Conservation (phyloP, 352 stramenopile species). For the Phytopythium ostracodes region DNA sequence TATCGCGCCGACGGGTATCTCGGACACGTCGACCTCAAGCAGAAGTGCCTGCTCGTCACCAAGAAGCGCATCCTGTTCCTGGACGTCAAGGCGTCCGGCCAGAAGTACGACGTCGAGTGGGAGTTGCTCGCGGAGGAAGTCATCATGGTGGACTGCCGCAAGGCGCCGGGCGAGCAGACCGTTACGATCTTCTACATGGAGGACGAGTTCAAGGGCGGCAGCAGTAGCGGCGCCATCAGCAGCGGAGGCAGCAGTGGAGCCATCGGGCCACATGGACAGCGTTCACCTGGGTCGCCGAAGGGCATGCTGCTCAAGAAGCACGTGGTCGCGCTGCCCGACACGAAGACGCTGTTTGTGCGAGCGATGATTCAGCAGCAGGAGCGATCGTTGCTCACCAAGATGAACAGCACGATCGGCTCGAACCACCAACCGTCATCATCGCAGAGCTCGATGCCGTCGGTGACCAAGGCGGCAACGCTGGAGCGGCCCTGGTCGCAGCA, state of each 20-base stretch:
- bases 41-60: slow-evolving; percentile 84
- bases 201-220: slow-evolving; percentile 41
- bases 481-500: slow-evolving; percentile 30
- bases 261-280: slow-evolving; percentile 17
- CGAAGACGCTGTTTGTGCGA: slow-evolving; percentile 74
- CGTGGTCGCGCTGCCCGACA: slow-evolving; percentile 62
- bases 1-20: slow-evolving; percentile 80
- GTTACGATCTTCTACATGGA: slow-evolving; percentile 71
- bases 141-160: slow-evolving; percentile 68
- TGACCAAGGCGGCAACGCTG: slow-evolving; percentile 37
- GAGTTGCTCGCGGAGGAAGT: slow-evolving; percentile 77
- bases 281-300: slow-evolving; percentile 28
- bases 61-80: slow-evolving; percentile 78
- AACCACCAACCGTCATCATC: slow-evolving; percentile 1
- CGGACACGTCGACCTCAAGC: slow-evolving; percentile 75
- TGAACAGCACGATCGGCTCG: slow-evolving; percentile 30
- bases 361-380: slow-evolving; percentile 87
- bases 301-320: slow-evolving; percentile 83
- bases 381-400: slow-evolving; percentile 64
- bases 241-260: slow-evolving; percentile 14
- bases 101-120: slow-evolving; percentile 79
- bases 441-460: slow-evolving; percentile 19
- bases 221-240: slow-evolving; percentile 9
- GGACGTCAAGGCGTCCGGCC: slow-evolving; percentile 46
- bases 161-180: slow-evolving; percentile 22